phyloP scores from a whole-genome alignment of 495 filamentous ascomycete species.

The Trichocladium antarcticum region DNA sequence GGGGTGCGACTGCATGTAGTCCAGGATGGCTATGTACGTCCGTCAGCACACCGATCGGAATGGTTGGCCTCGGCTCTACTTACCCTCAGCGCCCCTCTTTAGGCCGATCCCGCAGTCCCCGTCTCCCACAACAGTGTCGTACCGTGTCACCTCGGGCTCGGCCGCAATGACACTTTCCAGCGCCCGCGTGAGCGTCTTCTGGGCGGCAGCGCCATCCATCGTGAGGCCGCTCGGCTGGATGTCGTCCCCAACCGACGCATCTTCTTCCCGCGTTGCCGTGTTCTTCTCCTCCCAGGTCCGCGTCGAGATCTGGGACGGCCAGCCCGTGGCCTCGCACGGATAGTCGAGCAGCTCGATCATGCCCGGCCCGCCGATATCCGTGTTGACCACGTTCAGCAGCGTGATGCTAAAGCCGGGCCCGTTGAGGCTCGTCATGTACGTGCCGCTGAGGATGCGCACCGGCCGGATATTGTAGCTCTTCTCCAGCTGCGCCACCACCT shows the following conservation, averaged over 20 bases:
- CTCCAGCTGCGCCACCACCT: constrained; percentile 69
- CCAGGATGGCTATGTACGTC: constrained; percentile 48
- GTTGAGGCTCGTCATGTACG: constrained; percentile 82
- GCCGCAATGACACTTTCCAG: constrained; percentile 60
- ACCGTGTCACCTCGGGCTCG: constrained; percentile 77
- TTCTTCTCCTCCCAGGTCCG: constrained; percentile 47
- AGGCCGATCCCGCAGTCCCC: constrained; percentile 91
- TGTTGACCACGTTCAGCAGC: constrained; percentile 69
- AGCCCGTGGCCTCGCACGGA: constrained; percentile 73
- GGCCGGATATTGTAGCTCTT: constrained; percentile 60
- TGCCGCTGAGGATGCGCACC: constrained; percentile 53
- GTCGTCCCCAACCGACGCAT: constrained; percentile 33
- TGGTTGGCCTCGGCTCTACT: constrained; percentile 11
- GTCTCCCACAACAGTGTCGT: constrained; percentile 87
- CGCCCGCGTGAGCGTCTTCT: constrained; percentile 51
- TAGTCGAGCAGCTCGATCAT: constrained; percentile 84
- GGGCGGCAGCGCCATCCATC: constrained; percentile 48
- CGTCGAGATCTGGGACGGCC: constrained; percentile 62
- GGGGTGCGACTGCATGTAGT: constrained; percentile 46
- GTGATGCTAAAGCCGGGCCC: constrained; percentile 86
- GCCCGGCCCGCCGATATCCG: constrained; percentile 62
- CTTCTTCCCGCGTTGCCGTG: constrained; percentile 32
- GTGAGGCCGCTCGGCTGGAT: constrained; percentile 58
- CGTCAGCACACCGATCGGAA: constrained; percentile 6
- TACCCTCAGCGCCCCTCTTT: constrained; percentile 77